Evolutionary conservation across 805 yeast species (phyloP).

Genomic region (Osmozyma mogii): DNA sequence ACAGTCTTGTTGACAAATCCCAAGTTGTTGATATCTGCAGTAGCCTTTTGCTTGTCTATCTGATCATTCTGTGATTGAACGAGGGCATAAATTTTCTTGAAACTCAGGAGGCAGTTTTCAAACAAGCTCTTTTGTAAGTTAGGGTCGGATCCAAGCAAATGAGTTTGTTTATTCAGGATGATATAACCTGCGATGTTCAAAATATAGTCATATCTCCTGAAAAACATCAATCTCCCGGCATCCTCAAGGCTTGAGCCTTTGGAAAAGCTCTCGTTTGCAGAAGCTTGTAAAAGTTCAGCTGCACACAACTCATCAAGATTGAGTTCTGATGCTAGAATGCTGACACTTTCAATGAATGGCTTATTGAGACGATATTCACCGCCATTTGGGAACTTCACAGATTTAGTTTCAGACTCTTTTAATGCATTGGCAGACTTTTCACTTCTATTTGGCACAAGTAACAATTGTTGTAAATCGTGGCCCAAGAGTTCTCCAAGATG

Average conservation of each 20-base stretch:
- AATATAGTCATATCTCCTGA: constrained; percentile 63
- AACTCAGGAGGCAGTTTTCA: constrained; percentile 43
- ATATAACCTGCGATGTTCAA: constrained; percentile 48
- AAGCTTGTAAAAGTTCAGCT: constrained; percentile 57
- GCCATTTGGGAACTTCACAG: constrained; percentile 45
- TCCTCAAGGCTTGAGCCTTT: constrained; percentile 47
- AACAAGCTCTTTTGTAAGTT: constrained; percentile 18
- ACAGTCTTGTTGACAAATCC: constrained; percentile 33
- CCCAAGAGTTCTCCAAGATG: constrained; percentile 1
- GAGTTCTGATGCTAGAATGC: constrained; percentile 45
- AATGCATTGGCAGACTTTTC: constrained; percentile 15
- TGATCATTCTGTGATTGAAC: constrained; percentile 46
- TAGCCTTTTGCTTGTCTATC: constrained; percentile 39
- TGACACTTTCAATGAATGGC: constrained; percentile 54
- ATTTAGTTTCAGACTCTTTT: constrained; percentile 7
- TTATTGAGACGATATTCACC: constrained; percentile 55
- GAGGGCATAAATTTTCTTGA: constrained; percentile 50
- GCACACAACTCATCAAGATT: constrained; percentile 65
- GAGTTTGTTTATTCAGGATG: constrained; percentile 15
- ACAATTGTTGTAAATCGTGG: constrained; percentile 23
- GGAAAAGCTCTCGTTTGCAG: constrained; percentile 30
- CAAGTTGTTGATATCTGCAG: constrained; percentile 41
- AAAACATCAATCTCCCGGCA: constrained; percentile 61
- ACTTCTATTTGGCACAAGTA: constrained; percentile 26
- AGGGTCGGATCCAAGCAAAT: constrained; percentile 14